phyloP scores from a whole-genome alignment of 495 filamentous ascomycete genomes.

The Acidiella bohemica region DNA sequence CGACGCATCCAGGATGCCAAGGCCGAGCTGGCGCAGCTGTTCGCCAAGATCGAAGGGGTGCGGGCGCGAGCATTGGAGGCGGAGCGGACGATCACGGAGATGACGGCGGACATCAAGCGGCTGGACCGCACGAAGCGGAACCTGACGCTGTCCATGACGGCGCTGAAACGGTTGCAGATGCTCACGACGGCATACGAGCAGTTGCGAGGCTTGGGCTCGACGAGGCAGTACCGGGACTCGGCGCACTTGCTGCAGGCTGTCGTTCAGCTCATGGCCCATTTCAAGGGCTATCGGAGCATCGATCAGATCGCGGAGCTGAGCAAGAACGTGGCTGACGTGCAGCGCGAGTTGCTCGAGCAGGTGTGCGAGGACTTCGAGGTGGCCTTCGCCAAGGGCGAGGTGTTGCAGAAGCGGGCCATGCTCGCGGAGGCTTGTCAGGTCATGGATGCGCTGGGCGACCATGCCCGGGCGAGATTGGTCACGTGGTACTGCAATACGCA shows the following conservation, averaged over 20 bases:
- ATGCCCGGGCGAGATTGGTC: constrained; percentile 66
- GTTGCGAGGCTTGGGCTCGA: constrained; percentile 67
- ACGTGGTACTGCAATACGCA: constrained; percentile 99
- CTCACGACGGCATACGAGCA: constrained; percentile 96
- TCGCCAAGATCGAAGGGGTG: constrained; percentile 91
- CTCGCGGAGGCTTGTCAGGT: constrained; percentile 81
- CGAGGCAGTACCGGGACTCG: constrained; percentile 90
- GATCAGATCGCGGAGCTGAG: constrained; percentile 94
- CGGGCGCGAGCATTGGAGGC: constrained; percentile 80
- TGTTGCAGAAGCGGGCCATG: constrained; percentile 51
- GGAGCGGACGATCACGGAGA: constrained; percentile 90
- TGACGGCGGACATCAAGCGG: constrained; percentile 98
- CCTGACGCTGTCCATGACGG: constrained; percentile 94
- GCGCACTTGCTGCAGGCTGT: constrained; percentile 90
- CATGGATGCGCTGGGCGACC: constrained; percentile 89
- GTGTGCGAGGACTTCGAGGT: constrained; percentile 97
- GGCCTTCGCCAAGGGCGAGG: constrained; percentile 80
- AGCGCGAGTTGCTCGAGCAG: constrained; percentile 87
- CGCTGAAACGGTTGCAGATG: constrained; percentile 94
- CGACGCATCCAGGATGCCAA: constrained; percentile 83
- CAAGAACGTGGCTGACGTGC: constrained; percentile 85
- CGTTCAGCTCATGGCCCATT: constrained; percentile 95
- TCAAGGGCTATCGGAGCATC: constrained; percentile 94
- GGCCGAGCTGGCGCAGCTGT: constrained; percentile 73
- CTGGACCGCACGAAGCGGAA: constrained; percentile 94